These are phyloP conservation scores for Leccinum rimulosum DNA, from an alignment of 768 basidiomycete genomes.

Conservation along the genomic window DNA sequence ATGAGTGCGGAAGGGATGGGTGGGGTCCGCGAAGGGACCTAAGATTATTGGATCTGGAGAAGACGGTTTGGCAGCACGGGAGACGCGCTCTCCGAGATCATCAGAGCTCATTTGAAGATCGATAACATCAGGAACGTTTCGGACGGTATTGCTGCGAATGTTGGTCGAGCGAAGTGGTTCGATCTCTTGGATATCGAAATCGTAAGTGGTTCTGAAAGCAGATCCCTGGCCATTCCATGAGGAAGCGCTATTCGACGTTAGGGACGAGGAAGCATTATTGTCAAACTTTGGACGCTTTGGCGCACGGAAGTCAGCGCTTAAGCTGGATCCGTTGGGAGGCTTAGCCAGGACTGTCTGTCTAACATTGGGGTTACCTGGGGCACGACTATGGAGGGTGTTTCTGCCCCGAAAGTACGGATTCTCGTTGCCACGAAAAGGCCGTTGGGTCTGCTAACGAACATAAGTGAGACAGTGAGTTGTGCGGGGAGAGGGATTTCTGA, in stretches of 20 bases:
- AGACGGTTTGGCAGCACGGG: conserved; percentile 9
- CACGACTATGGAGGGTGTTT: conserved; percentile 1
- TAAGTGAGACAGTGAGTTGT: conserved; percentile 6
- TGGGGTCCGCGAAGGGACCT: neutral
- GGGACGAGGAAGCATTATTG: neutral
- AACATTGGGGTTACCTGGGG: conserved; percentile 25
- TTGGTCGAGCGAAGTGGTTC: conserved; percentile 1
- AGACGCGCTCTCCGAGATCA: conserved; percentile 24
- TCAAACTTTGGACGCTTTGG: conserved; percentile 28
- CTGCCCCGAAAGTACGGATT: conserved; percentile 10
- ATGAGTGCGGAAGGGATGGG: conserved; percentile 23
- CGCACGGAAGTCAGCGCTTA: neutral
- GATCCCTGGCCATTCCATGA: neutral
- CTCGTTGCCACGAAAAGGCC: conserved; percentile 3
- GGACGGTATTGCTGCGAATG: neutral
- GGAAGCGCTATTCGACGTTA: conserved; percentile 1
- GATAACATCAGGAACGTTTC: conserved; percentile 23
- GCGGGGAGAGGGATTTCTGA: conserved; percentile 11
- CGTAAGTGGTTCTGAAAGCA: neutral
- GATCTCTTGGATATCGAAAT: conserved; percentile 25
- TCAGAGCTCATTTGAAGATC: conserved; percentile 16
- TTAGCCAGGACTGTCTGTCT: conserved; percentile 21
- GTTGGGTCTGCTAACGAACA: conserved; percentile 9
- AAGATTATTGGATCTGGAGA: conserved; percentile 26
- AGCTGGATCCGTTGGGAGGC: neutral